Evolutionary conservation across 2,329 filamentous ascomycete species (phyloP), one percentile per base, ranked within the genome.

Genomic region (Fusarium concolor): DNA sequence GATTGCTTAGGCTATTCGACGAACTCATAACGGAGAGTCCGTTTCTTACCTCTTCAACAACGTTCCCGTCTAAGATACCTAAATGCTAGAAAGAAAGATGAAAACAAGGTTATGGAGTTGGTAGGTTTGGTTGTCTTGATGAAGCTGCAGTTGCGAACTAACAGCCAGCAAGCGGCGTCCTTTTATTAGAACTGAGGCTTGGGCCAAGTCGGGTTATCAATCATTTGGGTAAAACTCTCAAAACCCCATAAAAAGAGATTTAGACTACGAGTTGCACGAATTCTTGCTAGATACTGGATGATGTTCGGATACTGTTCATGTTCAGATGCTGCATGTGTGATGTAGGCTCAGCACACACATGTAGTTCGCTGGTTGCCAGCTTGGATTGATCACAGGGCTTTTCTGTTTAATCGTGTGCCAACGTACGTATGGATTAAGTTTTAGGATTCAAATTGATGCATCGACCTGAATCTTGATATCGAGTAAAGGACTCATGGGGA

Each of bases 41-140:
- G 89, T 91, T 22, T 90, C 87, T 24, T 91, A 90, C 75, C 79
- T 91, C 51, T 91, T 91, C 79, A 89, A 86, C 65, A 89, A 91
- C 76, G 88, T 88, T 42, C 88, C 89, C 4, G 82, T 84, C 17
- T 85, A 68, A 73, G 53, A 42, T 26, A 17, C 17, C 44, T 46
- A 42, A 37, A 46, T 47, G 49, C 37, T 49, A 31, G 41, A 59
- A 65, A 61, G 35, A 49, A 60, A 52, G 24, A 39, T 47, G 51
- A 55, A 61, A 62, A 42, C 33, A 62, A 56, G 70, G 62, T 55
- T 62, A 67, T 55, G 71, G 71, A 74, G 71, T 73, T 73, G 55
- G 71, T 73, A 68, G 42, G 70, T 72, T 43, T 22, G 44, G 24
- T 18, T 18, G 29, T 38, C 17, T 45, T 26, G 17, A 62, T 24